Conservation (phyloP, 2,329 filamentous ascomycete species). For the Laburnicola sp. region DNA sequence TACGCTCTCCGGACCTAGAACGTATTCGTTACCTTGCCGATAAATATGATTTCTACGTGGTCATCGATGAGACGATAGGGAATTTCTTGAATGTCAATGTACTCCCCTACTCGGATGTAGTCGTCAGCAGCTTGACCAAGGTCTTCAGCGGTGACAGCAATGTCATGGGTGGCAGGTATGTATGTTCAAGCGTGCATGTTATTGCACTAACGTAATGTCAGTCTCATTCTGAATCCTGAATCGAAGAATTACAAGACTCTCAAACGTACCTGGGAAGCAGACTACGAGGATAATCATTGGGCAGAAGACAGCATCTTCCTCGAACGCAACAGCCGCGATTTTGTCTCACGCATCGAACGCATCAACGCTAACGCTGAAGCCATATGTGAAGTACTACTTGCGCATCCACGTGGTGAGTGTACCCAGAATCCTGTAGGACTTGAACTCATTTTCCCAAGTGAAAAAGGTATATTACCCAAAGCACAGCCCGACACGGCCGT, state of each 20-base stretch:
- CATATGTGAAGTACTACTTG: conserved; percentile 71
- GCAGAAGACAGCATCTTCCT: conserved; percentile 91
- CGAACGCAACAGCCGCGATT: conserved; percentile 94
- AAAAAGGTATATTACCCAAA: conserved; percentile 88
- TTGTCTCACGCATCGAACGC: conserved; percentile 76
- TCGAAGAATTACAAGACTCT: conserved; percentile 70
- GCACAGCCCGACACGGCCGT: conserved; percentile 65
- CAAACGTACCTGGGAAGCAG: conserved; percentile 64
- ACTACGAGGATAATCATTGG: conserved; percentile 92
- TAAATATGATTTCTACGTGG: conserved; percentile 82
- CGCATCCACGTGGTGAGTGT: conserved; percentile 55
- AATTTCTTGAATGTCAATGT: conserved; percentile 97
- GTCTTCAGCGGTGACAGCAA: conserved; percentile 97
- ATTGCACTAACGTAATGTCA: conserved; percentile 22
- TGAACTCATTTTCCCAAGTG: conserved; percentile 50
- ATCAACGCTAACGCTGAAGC: conserved; percentile 85
- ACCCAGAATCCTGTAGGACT: neutral
- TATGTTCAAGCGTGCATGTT: neutral
- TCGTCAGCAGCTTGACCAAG: conserved; percentile 94
- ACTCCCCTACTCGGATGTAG: conserved; percentile 84
- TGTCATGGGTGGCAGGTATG: conserved; percentile 85
- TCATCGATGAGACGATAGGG: conserved; percentile 94
- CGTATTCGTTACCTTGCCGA: conserved; percentile 82
- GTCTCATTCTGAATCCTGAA: conserved; percentile 65
- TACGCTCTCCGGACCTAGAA: conserved; percentile 79